Conservation (phyloP, 2,329 filamentous ascomycete genomes). For the Trichophaea hybrida region DNA sequence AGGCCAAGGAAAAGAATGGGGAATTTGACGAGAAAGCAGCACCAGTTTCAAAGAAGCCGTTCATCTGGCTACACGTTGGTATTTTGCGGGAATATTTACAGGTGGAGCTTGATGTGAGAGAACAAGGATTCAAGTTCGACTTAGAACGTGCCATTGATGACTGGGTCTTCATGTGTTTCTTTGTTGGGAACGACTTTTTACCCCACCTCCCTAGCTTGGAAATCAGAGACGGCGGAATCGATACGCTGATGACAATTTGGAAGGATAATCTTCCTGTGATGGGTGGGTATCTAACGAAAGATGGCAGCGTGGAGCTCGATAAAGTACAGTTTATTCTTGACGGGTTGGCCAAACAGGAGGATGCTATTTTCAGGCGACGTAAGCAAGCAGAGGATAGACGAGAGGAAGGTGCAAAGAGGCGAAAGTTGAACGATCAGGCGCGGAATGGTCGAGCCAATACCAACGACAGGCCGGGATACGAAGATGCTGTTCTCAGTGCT, state of each 20-base stretch:
- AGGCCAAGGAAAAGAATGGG: constrained; percentile 60
- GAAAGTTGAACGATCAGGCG: constrained; percentile 54
- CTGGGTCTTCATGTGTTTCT: constrained; percentile 99
- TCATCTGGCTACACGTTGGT: constrained; percentile 94
- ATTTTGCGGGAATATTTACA: constrained; percentile 85
- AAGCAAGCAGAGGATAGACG: constrained; percentile 74
- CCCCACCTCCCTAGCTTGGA: constrained; percentile 95
- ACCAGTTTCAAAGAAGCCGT: constrained; percentile 63
- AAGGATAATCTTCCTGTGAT: constrained; percentile 78
- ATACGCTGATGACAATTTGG: constrained; percentile 94
- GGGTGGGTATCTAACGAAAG: constrained; percentile 92
- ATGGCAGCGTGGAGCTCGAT: constrained; percentile 77
- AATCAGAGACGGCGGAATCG: constrained; percentile 93
- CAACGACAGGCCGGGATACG: constrained; percentile 22
- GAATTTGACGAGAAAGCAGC: constrained; percentile 51
- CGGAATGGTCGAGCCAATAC: constrained; percentile 29
- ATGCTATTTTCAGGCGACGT: constrained; percentile 77
- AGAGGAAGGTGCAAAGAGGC: constrained; percentile 62
- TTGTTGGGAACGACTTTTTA: constrained; percentile 95
- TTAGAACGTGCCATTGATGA: constrained; percentile 89
- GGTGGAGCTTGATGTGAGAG: constrained; percentile 70
- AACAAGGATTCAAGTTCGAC: constrained; percentile 77
- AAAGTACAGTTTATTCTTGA: constrained; percentile 77
- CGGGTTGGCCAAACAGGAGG: constrained; percentile 82
- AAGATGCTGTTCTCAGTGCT: constrained; percentile 16